Base-by-base conservation (phyloP, 2,329 filamentous ascomycete genomes). In the Clathrospora elynae region DNA sequence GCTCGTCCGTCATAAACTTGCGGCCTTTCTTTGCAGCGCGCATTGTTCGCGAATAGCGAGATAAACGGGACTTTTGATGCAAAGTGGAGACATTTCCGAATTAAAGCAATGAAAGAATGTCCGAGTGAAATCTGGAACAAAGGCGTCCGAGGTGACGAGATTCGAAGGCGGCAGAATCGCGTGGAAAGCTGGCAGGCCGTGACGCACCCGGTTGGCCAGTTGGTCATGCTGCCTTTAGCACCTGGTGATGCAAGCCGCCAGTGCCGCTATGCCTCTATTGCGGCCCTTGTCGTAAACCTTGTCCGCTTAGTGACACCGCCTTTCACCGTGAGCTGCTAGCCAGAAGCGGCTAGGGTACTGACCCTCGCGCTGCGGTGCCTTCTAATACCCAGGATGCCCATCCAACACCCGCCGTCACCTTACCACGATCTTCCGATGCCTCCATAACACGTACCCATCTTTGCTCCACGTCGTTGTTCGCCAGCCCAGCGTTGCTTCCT, bases 351-450 rank as follows among this genome's bases (percentile, higher is more conserved):
- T 28, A 33, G 35, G 35, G 36, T 46, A 30, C 35, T 34, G 45
- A 37, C 32, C 43, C 38, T 38, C 34, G 45, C 31, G 37, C 37
- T 12, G 20, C 20, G 6, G 37, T 41, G 37, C 51, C 35, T 20
- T 48, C 42, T 52, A 44, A 53, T 48, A 53, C 33, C 52, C 46
- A 45, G 31, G 36, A 31, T 34, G 39, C 41, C 49, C 55, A 42
- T 53, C 46, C 39, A 35, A 50, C 28, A 55, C 55, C 56, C 52
- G 50, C 46, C 46, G 49, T 51, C 50, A 58, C 55, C 53, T 59
- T 53, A 55, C 47, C 51, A 52, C 52, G 50, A 48, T 47, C 46
- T 49, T 46, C 54, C 49, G 48, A 66, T 64, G 57, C 52, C 55
- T 57, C 62, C 55, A 53, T 61, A 57, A 61, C 55, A 57, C 48